Base-by-base conservation (phyloP, 805 yeast genomes). In the Naumovozyma dairenensis region DNA sequence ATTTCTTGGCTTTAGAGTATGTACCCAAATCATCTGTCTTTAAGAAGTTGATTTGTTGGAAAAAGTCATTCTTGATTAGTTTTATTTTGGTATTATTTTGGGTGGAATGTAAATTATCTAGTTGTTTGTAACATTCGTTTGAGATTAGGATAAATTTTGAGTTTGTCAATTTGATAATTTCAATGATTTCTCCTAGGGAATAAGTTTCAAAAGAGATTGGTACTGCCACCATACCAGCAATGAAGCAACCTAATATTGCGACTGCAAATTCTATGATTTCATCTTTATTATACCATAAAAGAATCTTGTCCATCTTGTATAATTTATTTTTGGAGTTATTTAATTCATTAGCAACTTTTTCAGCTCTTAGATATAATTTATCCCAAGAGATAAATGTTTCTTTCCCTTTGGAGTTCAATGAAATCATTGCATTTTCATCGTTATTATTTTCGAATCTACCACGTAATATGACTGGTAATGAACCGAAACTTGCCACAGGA, bases 221-320 rank as follows among this genome's bases (percentile, higher is more conserved):
- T 4, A 92, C 89, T 0, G 97, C 97, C 2, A 92, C 87, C 29
- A 85, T 80, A 2, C 94, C 95, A 1, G 96, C 94, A 36, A 89
- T 63, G 44, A 89, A 83, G 52, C 96, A 87, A 5, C 96, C 98
- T 54, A 85, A 71, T 15, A 92, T 56, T 0, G 97, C 93, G 1
- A 82, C 73, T 0, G 83, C 72, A 53, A 87, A 89, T 42, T 92
- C 97, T 9, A 82, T 69, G 2, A 83, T 76, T 55, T 92, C 97
- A 20, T 70, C 69, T 37, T 80, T 85, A 46, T 82, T 85, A 53
- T 86, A 92, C 45, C 93, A 70, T 28, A 92, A 63, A 21, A 84
- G 74, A 0, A 89, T 94, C 22, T 94, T 69, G 52, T 85, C 96
- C 46, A 83, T 85, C 21, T 82, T 73, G 51, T 77, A 80, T 20